Conservation (phyloP, 805 yeast genomes). For the Saccharomycopsis vini region DNA sequence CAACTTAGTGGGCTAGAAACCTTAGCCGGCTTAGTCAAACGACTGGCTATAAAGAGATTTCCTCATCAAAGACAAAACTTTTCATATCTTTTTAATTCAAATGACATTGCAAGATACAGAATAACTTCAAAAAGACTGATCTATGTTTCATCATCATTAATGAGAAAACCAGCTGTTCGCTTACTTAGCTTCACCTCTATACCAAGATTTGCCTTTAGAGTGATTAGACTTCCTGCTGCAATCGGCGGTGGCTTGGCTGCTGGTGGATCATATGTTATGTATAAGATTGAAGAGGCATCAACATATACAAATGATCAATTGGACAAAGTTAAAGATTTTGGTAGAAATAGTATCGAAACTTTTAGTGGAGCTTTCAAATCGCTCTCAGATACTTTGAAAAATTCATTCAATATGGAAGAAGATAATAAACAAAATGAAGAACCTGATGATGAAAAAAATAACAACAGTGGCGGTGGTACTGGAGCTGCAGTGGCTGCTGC, state of each 20-base stretch:
- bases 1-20: not conserved
- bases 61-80: constrained; percentile 7
- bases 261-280: constrained; percentile 86
- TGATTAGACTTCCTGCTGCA: constrained; percentile 63
- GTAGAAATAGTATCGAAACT: constrained; percentile 43
- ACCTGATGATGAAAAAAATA: constrained; percentile 30
- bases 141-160: not conserved
- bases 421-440: constrained; percentile 26
- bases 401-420: constrained; percentile 23
- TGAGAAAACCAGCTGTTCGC: not conserved
- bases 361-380: constrained; percentile 22
- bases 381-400: constrained; percentile 28
- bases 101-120: constrained; percentile 5
- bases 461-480: constrained; percentile 36
- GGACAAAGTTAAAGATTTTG: constrained; percentile 50
- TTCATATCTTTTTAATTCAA: constrained; percentile 7
- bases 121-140: constrained; percentile 4
- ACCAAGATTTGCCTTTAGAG: constrained; percentile 47
- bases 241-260: constrained; percentile 91
- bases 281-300: constrained; percentile 84
- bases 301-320: constrained; percentile 60
- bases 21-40: not conserved
- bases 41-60: not conserved
- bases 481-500: constrained; percentile 39
- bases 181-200: constrained; percentile 28